Percentiles rank a stretch among this genome's conserved stretches.
These are phyloP conservation scores for Dothideomycetes sp. DNA, from an alignment of 2,329 filamentous ascomycete genomes.

Conservation along the genomic window DNA sequence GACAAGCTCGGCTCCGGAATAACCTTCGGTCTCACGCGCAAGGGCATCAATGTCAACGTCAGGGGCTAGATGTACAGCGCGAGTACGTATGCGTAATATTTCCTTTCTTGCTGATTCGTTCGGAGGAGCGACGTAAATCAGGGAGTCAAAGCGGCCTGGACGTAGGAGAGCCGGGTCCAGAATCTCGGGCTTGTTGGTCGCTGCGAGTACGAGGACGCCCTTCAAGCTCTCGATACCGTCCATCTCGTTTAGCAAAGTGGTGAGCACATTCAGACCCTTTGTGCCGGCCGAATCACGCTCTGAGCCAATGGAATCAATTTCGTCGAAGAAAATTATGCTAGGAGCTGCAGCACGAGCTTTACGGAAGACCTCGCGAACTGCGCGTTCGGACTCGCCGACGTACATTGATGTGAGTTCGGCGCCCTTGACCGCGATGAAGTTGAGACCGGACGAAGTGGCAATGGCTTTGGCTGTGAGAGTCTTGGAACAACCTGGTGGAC, in stretches of 20 bases:
- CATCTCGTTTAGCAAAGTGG: constrained; percentile 87
- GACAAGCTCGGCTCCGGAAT: constrained; percentile 76
- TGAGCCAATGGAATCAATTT: constrained; percentile 75
- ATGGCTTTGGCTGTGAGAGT: constrained; percentile 85
- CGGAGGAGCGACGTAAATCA: constrained; percentile 78
- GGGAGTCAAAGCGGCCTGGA: constrained; percentile 72
- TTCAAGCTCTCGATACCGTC: constrained; percentile 81
- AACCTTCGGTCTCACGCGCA: constrained; percentile 58
- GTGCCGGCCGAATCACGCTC: constrained; percentile 39
- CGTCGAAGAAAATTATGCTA: constrained; percentile 93
- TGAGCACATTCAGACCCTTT: constrained; percentile 67
- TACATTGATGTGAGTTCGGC: constrained; percentile 94
- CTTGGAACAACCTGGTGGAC: constrained; percentile 89
- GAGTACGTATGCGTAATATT: constrained; percentile 60
- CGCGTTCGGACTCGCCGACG: constrained; percentile 85
- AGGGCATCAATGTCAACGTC: constrained; percentile 58
- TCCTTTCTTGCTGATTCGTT: constrained; percentile 60
- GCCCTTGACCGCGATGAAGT: constrained; percentile 90
- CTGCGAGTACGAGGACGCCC: constrained; percentile 77
- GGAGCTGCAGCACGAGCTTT: constrained; percentile 77
- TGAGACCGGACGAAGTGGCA: constrained; percentile 80
- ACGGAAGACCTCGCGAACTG: constrained; percentile 73
- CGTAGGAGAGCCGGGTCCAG: constrained; percentile 79
- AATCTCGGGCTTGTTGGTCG: constrained; percentile 80
- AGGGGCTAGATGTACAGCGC: constrained; percentile 45